Base-by-base conservation (phyloP, 805 yeast species). In the Teunomyces kruisii region DNA sequence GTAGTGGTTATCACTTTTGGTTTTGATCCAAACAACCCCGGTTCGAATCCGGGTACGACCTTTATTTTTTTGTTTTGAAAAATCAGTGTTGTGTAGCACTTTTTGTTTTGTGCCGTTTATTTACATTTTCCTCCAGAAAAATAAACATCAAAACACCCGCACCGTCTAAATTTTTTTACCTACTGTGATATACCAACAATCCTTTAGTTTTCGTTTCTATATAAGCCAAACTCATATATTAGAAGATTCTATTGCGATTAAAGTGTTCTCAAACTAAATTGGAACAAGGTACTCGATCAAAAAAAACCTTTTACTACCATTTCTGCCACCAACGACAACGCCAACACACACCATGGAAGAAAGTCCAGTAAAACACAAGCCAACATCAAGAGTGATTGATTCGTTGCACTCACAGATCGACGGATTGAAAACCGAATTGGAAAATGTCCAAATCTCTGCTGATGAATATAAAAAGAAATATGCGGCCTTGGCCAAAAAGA, bases 11-110 rank as follows among this genome's bases (percentile, higher is more conserved):
- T 81, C 86, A 81, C 86, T 74, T 74, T 80, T 80, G 86, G 86
- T 81, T 81, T 78, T 81, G 86, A 81, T 81, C 86, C 86, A 80
- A 67, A 73, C 81, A 80, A 81, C 86, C 85, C 85, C 86, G 80
- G 86, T 81, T 81, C 87, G 86, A 81, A 79, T 79, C 86, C 86
- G 86, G 86, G 86, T 78, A 79, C 78, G 86, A 80, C 84, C 86
- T 80, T 31, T 40, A 12, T 19, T 50, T 54, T 58, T 27, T 10
- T 37, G 9, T 10, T 13, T n/a, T 27, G n/a, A n/a, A n/a, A n/a
- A n/a, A n/a, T n/a, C n/a, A n/a, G n/a, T n/a, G n/a, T n/a, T n/a
- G n/a, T 43, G 22, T 31, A 24, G 27, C 15, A n/a, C 22, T 32
- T 39, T 45, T n/a, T n/a, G n/a, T n/a, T 45, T 41, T 31, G 33